phyloP scores from a whole-genome alignment of 208 protist species.

The Crithidia brevicula region DNA sequence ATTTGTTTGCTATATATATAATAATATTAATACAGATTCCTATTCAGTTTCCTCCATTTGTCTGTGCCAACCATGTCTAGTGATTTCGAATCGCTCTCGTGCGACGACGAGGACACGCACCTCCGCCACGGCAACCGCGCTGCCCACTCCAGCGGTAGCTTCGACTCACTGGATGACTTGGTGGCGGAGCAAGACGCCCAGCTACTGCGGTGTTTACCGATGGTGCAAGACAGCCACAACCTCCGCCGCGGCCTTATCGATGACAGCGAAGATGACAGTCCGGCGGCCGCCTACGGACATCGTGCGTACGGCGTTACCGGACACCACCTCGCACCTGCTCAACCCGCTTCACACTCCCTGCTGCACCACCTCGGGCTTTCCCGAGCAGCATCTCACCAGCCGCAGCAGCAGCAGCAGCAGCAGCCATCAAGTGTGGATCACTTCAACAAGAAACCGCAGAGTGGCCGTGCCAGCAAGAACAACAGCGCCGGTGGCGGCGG shows the following conservation, averaged over 20 bases:
- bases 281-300: constrained; percentile 2
- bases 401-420: not conserved
- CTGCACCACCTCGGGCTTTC: not conserved
- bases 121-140: not conserved
- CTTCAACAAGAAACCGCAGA: no score
- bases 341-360: not conserved
- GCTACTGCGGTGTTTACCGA: constrained; percentile 5
- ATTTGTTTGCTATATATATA: not conserved
- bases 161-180: constrained; percentile 26
- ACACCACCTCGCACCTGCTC: not conserved
- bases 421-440: no score
- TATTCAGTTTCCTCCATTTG: no score
- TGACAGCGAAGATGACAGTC: not conserved
- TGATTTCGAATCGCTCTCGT: constrained; percentile 34
- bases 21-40: no score
- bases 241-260: not conserved
- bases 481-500: no score
- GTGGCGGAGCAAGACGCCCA: constrained; percentile 1
- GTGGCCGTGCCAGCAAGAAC: no score
- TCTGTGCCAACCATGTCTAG: constrained; percentile 32
- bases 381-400: not conserved
- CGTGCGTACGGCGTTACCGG: constrained; percentile 16
- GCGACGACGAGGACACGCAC: constrained; percentile 6
- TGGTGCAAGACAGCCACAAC: not conserved
- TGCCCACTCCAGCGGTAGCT: not conserved